Evolutionary conservation across 2,329 filamentous ascomycete genomes (phyloP).

Genomic region (Teratosphaeria epicoccoides): DNA sequence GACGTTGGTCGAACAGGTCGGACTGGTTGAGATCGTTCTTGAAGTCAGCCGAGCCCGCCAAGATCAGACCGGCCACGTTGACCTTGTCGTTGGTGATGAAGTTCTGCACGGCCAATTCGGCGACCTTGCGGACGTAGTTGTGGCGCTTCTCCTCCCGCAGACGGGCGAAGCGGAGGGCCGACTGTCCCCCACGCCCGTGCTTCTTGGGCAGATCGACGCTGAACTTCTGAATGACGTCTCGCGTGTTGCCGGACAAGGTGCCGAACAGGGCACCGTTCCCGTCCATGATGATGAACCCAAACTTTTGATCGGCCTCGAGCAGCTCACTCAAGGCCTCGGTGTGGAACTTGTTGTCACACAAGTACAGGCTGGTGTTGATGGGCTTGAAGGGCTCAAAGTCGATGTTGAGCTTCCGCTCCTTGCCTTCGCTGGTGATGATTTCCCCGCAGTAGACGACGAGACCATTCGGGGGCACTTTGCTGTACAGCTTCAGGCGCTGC

Average conservation of each 20-base stretch:
- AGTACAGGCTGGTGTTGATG: slow-evolving; percentile 98
- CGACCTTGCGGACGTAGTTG: slow-evolving; percentile 99
- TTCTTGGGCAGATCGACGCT: slow-evolving; percentile 98
- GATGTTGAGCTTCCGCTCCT: slow-evolving; percentile 99
- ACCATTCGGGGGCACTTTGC: slow-evolving; percentile 95
- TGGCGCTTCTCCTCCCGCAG: slow-evolving; percentile 98
- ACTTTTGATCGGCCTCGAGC: slow-evolving; percentile 97
- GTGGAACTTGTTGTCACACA: slow-evolving; percentile 99
- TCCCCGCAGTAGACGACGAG: slow-evolving; percentile 99
- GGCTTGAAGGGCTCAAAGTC: slow-evolving; percentile 99
- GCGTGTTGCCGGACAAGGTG: slow-evolving; percentile 91
- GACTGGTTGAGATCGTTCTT: slow-evolving; percentile 98
- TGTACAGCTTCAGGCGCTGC: slow-evolving; percentile 97
- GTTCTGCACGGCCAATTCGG: slow-evolving; percentile 95
- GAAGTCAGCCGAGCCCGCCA: slow-evolving; percentile 97
- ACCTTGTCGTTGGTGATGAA: slow-evolving; percentile 98
- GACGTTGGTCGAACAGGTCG: slow-evolving; percentile 88
- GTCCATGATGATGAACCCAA: slow-evolving; percentile 99
- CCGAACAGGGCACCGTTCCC: slow-evolving; percentile 97
- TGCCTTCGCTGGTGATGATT: slow-evolving; percentile 98
- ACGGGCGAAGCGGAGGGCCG: slow-evolving; percentile 97
- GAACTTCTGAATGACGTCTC: slow-evolving; percentile 96
- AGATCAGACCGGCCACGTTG: slow-evolving; percentile 89
- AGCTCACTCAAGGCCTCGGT: slow-evolving; percentile 94
- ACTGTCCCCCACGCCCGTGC: slow-evolving; percentile 99